Conservation (phyloP, 1,139 yeast species). For the Komagataea norvegica region DNA sequence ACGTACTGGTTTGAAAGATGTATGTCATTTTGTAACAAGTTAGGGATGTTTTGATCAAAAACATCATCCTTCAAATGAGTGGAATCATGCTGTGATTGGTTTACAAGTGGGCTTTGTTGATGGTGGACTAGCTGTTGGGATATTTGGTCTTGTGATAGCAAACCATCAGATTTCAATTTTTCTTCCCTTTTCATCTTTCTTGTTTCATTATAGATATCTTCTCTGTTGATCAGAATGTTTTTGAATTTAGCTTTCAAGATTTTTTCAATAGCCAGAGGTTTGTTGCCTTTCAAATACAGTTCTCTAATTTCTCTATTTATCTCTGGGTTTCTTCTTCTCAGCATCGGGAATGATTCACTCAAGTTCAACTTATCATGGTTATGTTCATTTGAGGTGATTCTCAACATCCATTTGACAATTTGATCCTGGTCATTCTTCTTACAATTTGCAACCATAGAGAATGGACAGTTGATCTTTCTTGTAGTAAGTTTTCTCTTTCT, state of each 20-base stretch:
- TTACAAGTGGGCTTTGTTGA: constrained; percentile 3
- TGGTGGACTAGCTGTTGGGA: constrained; percentile 5
- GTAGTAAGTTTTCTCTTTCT: constrained; percentile 28
- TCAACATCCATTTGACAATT: constrained; percentile 23
- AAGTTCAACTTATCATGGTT: constrained; percentile 27
- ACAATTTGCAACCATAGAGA: constrained; percentile 28
- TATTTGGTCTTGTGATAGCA: constrained; percentile 1
- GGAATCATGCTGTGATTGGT: constrained; percentile 4
- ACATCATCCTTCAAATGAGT: constrained; percentile 13
- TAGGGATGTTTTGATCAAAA: constrained; percentile 26
- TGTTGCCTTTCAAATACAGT: constrained; percentile 25
- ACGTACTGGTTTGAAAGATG: constrained; percentile 16
- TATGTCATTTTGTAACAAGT: constrained; percentile 21
- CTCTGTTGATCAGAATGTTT: constrained; percentile 26
- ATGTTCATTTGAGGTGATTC: constrained; percentile 26
- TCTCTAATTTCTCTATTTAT: constrained; percentile 28
- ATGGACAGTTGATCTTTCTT: constrained; percentile 28
- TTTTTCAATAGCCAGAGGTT: constrained; percentile 27
- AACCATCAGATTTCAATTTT: constrained; percentile 15
- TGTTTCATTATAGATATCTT: constrained; percentile 28
- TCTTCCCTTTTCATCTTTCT: constrained; percentile 30
- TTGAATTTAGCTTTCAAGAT: constrained; percentile 22
- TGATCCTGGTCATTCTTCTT: constrained; percentile 26
- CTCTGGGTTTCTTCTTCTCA: constrained; percentile 29
- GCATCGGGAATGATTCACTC: constrained; percentile 27